Conservation (phyloP, 345 rosid species). For the Salix arbutifolia region DNA sequence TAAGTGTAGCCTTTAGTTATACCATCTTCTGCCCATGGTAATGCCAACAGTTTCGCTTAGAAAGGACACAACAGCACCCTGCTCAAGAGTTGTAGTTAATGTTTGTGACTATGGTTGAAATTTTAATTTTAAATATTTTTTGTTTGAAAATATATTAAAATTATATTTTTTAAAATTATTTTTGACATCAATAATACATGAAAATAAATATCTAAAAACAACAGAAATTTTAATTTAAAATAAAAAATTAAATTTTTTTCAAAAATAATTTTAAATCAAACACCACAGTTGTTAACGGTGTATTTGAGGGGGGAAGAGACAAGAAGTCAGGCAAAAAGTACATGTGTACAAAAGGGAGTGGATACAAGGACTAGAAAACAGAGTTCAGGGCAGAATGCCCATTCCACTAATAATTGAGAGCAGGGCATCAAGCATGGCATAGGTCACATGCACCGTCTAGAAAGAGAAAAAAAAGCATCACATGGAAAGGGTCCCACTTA, state of each 20-base stretch:
- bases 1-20: too few relatives aligned
- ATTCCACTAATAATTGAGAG: not conserved
- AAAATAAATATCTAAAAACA: too few relatives aligned
- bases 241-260: too few relatives aligned
- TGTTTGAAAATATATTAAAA: too few relatives aligned
- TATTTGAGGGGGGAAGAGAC: not conserved
- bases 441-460: conserved; percentile 1
- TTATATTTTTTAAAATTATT: too few relatives aligned
- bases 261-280: too few relatives aligned
- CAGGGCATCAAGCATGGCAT: conserved; percentile 6
- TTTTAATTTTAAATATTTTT: too few relatives aligned
- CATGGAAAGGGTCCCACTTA: conserved; percentile 18
- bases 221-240: too few relatives aligned
- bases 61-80: not conserved
- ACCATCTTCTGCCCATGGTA: not conserved
- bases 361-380: not conserved
- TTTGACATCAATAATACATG: too few relatives aligned
- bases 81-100: too few relatives aligned
- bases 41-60: not conserved
- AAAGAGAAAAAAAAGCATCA: conserved; percentile 8
- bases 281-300: too few relatives aligned
- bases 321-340: not conserved
- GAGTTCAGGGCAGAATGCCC: not conserved
- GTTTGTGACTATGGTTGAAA: too few relatives aligned
- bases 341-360: not conserved